Conservation (phyloP, 768 basidiomycete genomes). For the Suillus plorans region DNA sequence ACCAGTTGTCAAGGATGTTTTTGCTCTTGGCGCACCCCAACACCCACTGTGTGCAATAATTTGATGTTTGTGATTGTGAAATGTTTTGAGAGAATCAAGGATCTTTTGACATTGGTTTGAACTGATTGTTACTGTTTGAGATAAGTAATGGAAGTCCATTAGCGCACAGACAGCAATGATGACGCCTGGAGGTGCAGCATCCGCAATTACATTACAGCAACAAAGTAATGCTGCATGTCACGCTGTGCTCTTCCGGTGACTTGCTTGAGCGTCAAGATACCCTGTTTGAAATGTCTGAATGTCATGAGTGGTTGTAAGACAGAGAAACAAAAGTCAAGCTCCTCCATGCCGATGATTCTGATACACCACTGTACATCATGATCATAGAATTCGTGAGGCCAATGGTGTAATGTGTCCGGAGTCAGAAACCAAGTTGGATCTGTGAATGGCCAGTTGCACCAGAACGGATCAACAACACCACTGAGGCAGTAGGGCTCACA, state of each 20-base stretch:
- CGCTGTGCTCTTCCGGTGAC: slow-evolving; percentile 39
- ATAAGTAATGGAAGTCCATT: background rate
- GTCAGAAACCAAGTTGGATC: slow-evolving; percentile 35
- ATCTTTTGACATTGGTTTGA: too few relatives aligned
- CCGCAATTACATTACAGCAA: slow-evolving; percentile 35
- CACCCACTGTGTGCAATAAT: too few relatives aligned
- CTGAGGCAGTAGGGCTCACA: background rate
- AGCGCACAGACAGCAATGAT: slow-evolving; percentile 35
- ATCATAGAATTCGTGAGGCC: slow-evolving; percentile 38
- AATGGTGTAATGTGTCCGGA: slow-evolving; percentile 39
- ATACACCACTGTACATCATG: slow-evolving; percentile 42
- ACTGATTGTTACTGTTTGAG: too few relatives aligned
- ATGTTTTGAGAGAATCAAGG: too few relatives aligned
- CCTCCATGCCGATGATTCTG: slow-evolving; percentile 23
- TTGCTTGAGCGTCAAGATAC: slow-evolving; percentile 40
- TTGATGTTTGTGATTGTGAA: too few relatives aligned
- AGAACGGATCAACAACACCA: slow-evolving; percentile 29
- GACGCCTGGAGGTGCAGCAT: slow-evolving; percentile 28
- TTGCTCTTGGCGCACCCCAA: too few relatives aligned
- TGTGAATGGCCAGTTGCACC: slow-evolving; percentile 35
- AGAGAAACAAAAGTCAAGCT: slow-evolving; percentile 30
- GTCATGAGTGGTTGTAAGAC: slow-evolving; percentile 36
- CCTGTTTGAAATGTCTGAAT: slow-evolving; percentile 37
- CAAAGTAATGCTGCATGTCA: slow-evolving; percentile 34
- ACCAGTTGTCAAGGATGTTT: too few relatives aligned